These are phyloP conservation scores for Gossypium laxum DNA, from an alignment of 441 rosid genomes.

Conservation along the genomic window DNA sequence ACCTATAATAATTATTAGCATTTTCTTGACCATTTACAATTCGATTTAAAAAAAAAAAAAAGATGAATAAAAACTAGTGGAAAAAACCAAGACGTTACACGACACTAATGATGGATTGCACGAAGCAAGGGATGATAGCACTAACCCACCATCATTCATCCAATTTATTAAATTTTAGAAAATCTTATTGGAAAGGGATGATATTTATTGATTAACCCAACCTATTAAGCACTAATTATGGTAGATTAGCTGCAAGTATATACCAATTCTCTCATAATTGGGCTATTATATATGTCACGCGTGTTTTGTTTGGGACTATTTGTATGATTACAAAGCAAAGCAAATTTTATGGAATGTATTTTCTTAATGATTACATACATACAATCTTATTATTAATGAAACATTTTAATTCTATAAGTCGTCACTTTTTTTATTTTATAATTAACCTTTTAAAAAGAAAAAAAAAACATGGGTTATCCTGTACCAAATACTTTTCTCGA, in stretches of 20 bases:
- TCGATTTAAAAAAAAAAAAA: no score
- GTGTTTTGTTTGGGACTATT: background rate
- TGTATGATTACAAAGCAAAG: background rate
- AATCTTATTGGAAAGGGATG: background rate
- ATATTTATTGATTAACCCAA: background rate
- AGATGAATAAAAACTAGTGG: no score
- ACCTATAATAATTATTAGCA: no score
- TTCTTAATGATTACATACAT: no score
- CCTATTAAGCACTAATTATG: background rate
- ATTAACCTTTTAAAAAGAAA: no score
- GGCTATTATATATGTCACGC: background rate
- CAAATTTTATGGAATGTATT: no score
- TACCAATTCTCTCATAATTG: background rate
- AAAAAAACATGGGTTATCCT: no score
- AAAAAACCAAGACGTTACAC: background rate
- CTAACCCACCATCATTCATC: background rate
- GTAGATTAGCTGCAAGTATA: background rate
- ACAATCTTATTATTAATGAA: no score
- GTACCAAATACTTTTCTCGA: no score
- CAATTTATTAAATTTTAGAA: background rate
- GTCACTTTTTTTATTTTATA: no score
- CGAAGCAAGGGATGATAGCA: background rate
- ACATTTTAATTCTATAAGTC: no score
- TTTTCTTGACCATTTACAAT: no score
- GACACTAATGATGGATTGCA: background rate